Base-by-base conservation (phyloP, 495 filamentous ascomycete genomes). In the Tirmania nivea region DNA sequence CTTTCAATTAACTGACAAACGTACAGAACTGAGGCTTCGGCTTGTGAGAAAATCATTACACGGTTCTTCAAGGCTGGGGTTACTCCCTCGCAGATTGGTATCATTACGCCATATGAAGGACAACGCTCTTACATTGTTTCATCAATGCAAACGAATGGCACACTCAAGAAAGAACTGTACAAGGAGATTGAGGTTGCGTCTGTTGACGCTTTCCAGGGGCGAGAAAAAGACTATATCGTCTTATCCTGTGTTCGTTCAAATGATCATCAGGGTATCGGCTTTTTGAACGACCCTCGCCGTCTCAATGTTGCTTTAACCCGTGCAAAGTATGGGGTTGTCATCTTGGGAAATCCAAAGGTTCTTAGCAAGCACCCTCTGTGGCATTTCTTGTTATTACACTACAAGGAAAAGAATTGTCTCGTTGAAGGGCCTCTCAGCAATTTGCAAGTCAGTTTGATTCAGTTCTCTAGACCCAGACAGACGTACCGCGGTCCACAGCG, bases 61-160 rank as follows among this genome's bases (percentile, higher is more conserved):
- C 83, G 92, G 50, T 99, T 99, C 73, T 95, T 99, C 79, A 96
- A 94, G 66, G 90, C 90, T n/a, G 90, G 90, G 52, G 89, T 99
- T 35, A 80, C 86, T 60, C 88, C 90, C 1, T 70, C 71, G 39
- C 85, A 84, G 57, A 96, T 99, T 64, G 90, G 90, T 70, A 89
- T 99, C 63, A 96, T 99, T 59, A 99, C 90, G 17, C 90, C 90
- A 16, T 99, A 99, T 66, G 90, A 99, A 69, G 90, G 90, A 51
- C 90, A 99, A 70, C 83, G 90, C 53, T 95, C 89, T 67, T 99
- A 93, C 65, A 87, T 99, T 57, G 90, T 99, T 51, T 93, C 84
- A 64, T 94, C 89, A 8, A 99, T 99, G 90, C 92, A 96, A 68
- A 84, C 88, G 54, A 93, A 80, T 36, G 90, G 90, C 19, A 90